Conservation (phyloP, 2,329 filamentous ascomycete genomes). For the Pestalotiopsis sp. region DNA sequence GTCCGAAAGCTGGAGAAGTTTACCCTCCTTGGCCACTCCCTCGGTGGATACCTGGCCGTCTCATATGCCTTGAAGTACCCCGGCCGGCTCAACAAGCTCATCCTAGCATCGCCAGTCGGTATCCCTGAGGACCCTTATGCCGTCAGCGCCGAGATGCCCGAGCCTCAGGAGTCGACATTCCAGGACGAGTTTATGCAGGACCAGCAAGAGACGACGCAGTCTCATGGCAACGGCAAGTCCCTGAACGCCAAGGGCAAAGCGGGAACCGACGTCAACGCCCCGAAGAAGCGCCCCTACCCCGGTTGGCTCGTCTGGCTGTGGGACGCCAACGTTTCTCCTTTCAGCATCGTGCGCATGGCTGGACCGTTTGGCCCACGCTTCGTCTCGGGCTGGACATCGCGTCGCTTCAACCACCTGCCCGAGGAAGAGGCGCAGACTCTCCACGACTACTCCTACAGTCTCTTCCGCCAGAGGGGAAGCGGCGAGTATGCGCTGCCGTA, state of each 20-base stretch:
- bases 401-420: conserved; percentile 89
- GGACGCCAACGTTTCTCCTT: conserved; percentile 96
- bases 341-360: conserved; percentile 84
- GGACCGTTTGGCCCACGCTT: conserved; percentile 90
- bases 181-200: conserved; percentile 81
- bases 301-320: conserved; percentile 92
- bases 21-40: conserved; percentile 87
- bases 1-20: conserved; percentile 89
- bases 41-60: conserved; percentile 93
- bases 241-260: conserved; percentile 38
- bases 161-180: conserved; percentile 72
- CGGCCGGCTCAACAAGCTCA: conserved; percentile 91
- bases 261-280: conserved; percentile 32
- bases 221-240: conserved; percentile 35
- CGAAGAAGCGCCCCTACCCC: conserved; percentile 62
- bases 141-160: conserved; percentile 77
- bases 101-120: conserved; percentile 91
- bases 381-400: conserved; percentile 91
- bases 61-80: conserved; percentile 97
- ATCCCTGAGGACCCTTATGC: conserved; percentile 95
- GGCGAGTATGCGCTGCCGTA: conserved; percentile 94
- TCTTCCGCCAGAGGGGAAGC: conserved; percentile 89
- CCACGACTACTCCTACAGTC: conserved; percentile 91
- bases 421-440: conserved; percentile 78
- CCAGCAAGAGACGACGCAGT: conserved; percentile 48